Base-by-base conservation (phyloP, 768 basidiomycete species). In the Hygrocybe punicea region DNA sequence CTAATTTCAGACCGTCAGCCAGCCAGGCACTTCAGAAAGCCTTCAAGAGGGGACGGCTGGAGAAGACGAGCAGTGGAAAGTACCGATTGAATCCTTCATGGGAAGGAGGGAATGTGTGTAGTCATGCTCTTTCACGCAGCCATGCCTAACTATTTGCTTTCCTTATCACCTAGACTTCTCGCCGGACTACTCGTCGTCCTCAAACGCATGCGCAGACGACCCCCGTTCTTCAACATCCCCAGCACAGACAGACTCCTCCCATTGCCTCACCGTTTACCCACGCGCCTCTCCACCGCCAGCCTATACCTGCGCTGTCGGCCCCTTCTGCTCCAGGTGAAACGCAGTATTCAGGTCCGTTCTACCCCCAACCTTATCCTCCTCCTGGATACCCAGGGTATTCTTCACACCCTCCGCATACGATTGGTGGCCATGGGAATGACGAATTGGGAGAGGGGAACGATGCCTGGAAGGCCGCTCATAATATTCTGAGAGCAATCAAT, bases 21-120 rank as follows among this genome's bases (percentile, higher is more conserved):
- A 91, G 89, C 63, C 92, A 94, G 69, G 92, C 92, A 6, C 72
- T 94, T 53, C 89, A 91, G 69, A 93, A 93, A 62, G 91, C 92
- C 4, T 91, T 76, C 71, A 89, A 85, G 68, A 79, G 91, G 46
- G 91, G 91, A 8, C 77, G 92, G 23, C 79, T 94, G 53, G 84
- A 89, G 66, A 94, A 93, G 67, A 81, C 80, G 29, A 76, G 72
- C n/a, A 78, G 78, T 51, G 87, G 87, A 2, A 87, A 85, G 67
- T 94, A 94, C 69, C 76, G 84, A 39, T 67, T 93, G 19, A 93
- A 87, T 66, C 73, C 85, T 6, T 76, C 71, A 54, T 93, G 91
- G 90, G 89, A 89, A 65, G 91, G 91, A 21, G 89, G 87, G 29
- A 86, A 79, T 65, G 91, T 93, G 66, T n/a, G n/a, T n/a, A 67